Percentiles rank a stretch among this genome's conserved stretches.
Evolutionary conservation across 2,329 filamentous ascomycete species (phyloP).

Genomic region (Neopestalotiopsis sp.): DNA sequence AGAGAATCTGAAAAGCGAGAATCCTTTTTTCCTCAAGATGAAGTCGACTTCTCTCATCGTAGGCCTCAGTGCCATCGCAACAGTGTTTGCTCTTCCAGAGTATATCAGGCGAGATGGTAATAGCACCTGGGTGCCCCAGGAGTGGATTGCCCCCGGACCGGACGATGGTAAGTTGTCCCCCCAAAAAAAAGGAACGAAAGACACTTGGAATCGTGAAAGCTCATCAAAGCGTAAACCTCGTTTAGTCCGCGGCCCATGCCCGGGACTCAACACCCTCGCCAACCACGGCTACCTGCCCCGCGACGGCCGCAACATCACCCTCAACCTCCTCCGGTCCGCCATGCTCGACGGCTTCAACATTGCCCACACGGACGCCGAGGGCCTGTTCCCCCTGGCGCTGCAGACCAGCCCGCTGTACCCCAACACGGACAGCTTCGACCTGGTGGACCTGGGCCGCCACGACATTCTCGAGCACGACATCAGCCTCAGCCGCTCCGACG

Average conservation of each 20-base stretch:
- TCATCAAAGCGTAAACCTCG: background rate
- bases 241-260: slow-evolving; percentile 31
- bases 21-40: background rate
- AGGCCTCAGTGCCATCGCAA: background rate
- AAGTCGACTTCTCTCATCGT: background rate
- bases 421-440: slow-evolving; percentile 25
- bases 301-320: slow-evolving; percentile 28
- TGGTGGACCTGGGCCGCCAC: slow-evolving; percentile 26
- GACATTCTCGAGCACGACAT: slow-evolving; percentile 31
- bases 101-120: background rate
- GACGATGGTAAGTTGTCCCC: background rate
- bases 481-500: slow-evolving; percentile 27
- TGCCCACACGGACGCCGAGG: slow-evolving; percentile 3
- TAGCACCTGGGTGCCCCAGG: background rate
- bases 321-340: slow-evolving; percentile 23
- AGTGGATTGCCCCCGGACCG: background rate
- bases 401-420: slow-evolving; percentile 24
- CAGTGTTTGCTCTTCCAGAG: background rate
- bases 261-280: slow-evolving; percentile 35
- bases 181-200: background rate
- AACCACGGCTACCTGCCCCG: slow-evolving; percentile 36
- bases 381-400: slow-evolving; percentile 22
- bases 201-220: too few species aligned
- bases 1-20: background rate
- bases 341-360: slow-evolving; percentile 24